Percentiles rank a stretch among this genome's conserved stretches.
phyloP scores from a whole-genome alignment of 2,329 filamentous ascomycete genomes.

The Cladosporium sp. region DNA sequence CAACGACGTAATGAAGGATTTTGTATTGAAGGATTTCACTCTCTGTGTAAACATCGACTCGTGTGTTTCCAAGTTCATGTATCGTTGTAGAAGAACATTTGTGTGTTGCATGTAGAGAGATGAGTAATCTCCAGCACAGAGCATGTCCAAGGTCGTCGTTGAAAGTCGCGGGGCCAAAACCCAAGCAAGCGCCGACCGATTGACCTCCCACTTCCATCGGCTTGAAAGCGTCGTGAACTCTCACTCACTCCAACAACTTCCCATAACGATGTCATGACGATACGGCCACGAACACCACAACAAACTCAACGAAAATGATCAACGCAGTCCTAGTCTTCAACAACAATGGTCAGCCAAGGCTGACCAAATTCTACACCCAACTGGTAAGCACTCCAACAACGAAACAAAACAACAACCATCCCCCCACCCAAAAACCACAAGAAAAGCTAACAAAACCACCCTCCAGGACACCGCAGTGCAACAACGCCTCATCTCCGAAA shows the following conservation, averaged over 20 bases:
- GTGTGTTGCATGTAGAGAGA: too few relatives aligned
- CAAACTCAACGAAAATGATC: constrained; percentile 61
- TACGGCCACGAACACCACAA: background rate
- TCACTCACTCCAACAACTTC: background rate
- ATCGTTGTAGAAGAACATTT: too few relatives aligned
- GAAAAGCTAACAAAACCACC: too few relatives aligned
- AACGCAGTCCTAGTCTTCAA: constrained; percentile 99
- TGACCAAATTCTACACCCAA: constrained; percentile 99
- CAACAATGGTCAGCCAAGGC: constrained; percentile 89
- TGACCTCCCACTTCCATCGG: too few relatives aligned
- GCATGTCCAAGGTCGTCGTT: too few relatives aligned
- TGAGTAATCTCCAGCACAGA: too few relatives aligned
- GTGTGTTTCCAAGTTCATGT: too few relatives aligned
- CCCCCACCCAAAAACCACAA: background rate
- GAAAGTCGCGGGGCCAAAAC: too few relatives aligned
- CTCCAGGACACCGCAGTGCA: constrained; percentile 89
- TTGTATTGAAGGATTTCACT: too few relatives aligned
- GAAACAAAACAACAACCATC: background rate
- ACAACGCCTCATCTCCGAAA: constrained; percentile 93
- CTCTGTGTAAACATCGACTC: too few relatives aligned
- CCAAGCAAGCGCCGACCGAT: too few relatives aligned
- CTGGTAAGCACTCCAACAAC: constrained; percentile 52
- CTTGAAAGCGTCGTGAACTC: too few relatives aligned
- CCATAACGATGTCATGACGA: constrained; percentile 8
- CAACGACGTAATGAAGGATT: constrained; percentile 8